Evolutionary conservation across 192 early-diverging fungal genomes (phyloP).

Genomic region (Coemansia sp.): DNA sequence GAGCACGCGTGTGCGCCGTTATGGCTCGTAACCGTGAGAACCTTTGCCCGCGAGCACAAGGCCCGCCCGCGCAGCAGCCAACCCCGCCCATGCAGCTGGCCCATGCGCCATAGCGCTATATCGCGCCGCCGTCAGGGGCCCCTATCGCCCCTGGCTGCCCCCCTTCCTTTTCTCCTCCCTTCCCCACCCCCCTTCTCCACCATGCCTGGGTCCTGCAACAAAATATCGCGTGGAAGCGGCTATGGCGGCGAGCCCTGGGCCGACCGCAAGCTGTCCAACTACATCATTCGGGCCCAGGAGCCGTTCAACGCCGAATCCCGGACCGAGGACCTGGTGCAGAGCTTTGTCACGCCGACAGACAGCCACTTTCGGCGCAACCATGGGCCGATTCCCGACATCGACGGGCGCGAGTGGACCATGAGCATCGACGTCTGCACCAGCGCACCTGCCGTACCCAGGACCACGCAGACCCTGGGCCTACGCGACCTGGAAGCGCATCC

Average conservation of each 20-base stretch:
- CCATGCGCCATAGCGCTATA: too few relatives aligned
- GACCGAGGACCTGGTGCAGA: conserved; percentile 53
- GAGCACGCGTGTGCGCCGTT: too few relatives aligned
- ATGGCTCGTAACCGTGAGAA: too few relatives aligned
- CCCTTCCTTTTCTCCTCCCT: too few relatives aligned
- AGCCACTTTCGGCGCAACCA: conserved; percentile 85
- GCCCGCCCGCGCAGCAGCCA: too few relatives aligned
- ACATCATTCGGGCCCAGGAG: conserved; percentile 58
- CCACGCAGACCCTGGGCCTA: conserved; percentile 39
- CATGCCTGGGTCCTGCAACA: too few relatives aligned
- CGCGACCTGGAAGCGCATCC: conserved; percentile 52
- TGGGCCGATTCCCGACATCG: conserved; percentile 78
- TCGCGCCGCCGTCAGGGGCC: too few relatives aligned
- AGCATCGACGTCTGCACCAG: conserved; percentile 46
- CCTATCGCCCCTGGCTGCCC: too few relatives aligned
- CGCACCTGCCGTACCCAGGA: not conserved
- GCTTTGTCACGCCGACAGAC: conserved; percentile 69
- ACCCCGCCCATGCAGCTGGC: too few relatives aligned
- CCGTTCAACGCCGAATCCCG: conserved; percentile 88
- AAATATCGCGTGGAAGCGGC: too few relatives aligned
- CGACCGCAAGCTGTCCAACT: conserved; percentile 50
- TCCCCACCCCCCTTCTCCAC: too few relatives aligned
- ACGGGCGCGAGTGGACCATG: conserved; percentile 52
- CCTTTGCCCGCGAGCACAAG: too few relatives aligned
- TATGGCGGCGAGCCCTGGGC: conserved; percentile 68